These are phyloP conservation scores for Gastrodia elata DNA, from an alignment of 106 monocot genomes.

Conservation along the genomic window DNA sequence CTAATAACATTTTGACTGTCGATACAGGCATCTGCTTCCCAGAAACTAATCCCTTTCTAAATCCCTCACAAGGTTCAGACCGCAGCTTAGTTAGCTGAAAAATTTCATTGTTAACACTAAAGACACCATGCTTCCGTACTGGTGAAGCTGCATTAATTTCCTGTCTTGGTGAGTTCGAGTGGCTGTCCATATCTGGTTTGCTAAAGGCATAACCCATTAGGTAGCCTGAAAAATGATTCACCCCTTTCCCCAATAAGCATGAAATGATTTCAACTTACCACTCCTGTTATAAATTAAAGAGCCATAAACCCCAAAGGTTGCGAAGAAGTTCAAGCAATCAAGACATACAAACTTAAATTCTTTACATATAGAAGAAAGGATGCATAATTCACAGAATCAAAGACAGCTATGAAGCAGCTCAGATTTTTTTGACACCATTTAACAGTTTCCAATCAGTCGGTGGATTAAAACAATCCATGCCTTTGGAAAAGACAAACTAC, in stretches of 20 bases:
- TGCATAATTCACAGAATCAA: not conserved
- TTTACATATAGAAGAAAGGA: not conserved
- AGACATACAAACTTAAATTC: not conserved
- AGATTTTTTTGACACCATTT: not conserved
- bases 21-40: constrained; percentile 26
- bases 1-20: constrained; percentile 48
- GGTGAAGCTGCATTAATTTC: constrained; percentile 6
- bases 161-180: constrained; percentile 2
- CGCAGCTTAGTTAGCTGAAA: constrained; percentile 53
- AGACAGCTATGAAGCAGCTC: not conserved
- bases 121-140: constrained; percentile 9
- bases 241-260: not conserved
- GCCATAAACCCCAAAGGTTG: not conserved
- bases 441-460: not conserved
- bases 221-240: not conserved
- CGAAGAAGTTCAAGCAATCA: not conserved
- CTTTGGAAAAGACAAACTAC: not conserved
- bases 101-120: constrained; percentile 41
- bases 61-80: constrained; percentile 38
- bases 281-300: not conserved
- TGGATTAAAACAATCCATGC: not conserved
- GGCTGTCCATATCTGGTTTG: constrained; percentile 28
- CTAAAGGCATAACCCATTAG: constrained; percentile 56
- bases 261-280: not conserved
- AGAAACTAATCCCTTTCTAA: constrained; percentile 20